phyloP scores from a whole-genome alignment of 2,329 filamentous ascomycete genomes.

The Thelonectria blattea region DNA sequence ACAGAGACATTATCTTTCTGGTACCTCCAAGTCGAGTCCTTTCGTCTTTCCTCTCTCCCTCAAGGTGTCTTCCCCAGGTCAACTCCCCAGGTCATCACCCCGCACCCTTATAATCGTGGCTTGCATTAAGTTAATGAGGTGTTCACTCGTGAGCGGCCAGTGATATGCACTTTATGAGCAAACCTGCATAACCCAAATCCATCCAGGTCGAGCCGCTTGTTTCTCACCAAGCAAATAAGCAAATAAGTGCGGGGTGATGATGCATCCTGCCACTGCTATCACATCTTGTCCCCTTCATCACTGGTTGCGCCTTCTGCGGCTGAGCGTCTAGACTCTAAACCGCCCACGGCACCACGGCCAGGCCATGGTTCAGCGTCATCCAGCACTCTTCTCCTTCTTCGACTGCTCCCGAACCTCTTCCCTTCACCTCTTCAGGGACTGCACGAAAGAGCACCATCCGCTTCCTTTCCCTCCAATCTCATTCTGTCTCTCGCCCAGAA shows the following conservation, averaged over 20 bases:
- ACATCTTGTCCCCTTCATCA: background rate
- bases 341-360: conserved; percentile 33
- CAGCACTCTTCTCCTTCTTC: conserved; percentile 37
- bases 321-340: conserved; percentile 24
- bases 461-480: conserved; percentile 41
- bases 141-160: background rate
- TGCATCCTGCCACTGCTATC: background rate
- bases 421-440: conserved; percentile 40
- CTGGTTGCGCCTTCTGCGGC: background rate
- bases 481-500: conserved; percentile 47
- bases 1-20: too few species aligned
- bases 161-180: background rate
- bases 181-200: background rate
- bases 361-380: conserved; percentile 35
- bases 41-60: too few species aligned
- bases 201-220: background rate
- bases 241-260: background rate
- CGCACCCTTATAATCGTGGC: too few species aligned
- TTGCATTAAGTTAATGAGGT: background rate
- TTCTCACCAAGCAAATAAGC: background rate
- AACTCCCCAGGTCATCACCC: too few species aligned
- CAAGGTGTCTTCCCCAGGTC: too few species aligned
- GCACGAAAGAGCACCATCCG: conserved; percentile 48
- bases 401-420: conserved; percentile 39
- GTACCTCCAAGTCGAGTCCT: too few species aligned